These are phyloP conservation scores for Zopfochytrium polystomum DNA, from an alignment of 371 early-diverging fungal species.

Conservation along the genomic window DNA sequence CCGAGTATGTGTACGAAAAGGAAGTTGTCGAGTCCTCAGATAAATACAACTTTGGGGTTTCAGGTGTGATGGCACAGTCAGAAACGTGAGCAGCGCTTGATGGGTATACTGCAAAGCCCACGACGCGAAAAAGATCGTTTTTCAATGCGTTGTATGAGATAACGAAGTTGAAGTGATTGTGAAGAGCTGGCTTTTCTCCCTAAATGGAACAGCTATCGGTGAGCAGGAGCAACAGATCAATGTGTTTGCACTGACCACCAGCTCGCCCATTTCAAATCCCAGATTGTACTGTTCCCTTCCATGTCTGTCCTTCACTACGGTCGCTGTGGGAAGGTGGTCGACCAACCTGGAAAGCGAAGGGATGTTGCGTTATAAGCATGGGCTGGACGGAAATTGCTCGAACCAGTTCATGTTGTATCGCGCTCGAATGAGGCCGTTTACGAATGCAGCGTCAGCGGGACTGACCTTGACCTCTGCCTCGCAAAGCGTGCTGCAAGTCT, in stretches of 20 bases:
- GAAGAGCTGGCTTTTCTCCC: constrained; percentile 36
- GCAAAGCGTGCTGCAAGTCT: constrained; percentile 67
- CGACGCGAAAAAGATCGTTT: constrained; percentile 67
- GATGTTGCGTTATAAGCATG: too few species aligned
- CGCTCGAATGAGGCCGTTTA: too few species aligned
- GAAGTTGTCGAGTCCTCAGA: constrained; percentile 58
- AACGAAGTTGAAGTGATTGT: constrained; percentile 90
- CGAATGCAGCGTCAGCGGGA: constrained; percentile 72
- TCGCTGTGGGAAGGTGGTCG: constrained; percentile 91
- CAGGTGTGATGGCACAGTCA: too few species aligned
- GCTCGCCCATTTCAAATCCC: constrained; percentile 53
- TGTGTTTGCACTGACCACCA: too few species aligned
- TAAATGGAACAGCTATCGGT: too few species aligned
- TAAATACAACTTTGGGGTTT: too few species aligned
- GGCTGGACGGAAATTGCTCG: too few species aligned
- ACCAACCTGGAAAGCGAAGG: constrained; percentile 70
- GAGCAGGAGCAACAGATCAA: too few species aligned
- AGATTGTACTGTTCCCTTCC: constrained; percentile 64
- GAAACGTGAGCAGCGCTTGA: too few species aligned
- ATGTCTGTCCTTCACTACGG: constrained; percentile 56
- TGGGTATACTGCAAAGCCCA: too few species aligned
- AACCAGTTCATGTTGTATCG: constrained; percentile 20
- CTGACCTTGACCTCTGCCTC: constrained; percentile 58
- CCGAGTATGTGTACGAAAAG: constrained; percentile 74
- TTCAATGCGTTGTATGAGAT: constrained; percentile 73